Base-by-base conservation (phyloP, 2,329 filamentous ascomycete species). In the Colletotrichum orchidophilum region DNA sequence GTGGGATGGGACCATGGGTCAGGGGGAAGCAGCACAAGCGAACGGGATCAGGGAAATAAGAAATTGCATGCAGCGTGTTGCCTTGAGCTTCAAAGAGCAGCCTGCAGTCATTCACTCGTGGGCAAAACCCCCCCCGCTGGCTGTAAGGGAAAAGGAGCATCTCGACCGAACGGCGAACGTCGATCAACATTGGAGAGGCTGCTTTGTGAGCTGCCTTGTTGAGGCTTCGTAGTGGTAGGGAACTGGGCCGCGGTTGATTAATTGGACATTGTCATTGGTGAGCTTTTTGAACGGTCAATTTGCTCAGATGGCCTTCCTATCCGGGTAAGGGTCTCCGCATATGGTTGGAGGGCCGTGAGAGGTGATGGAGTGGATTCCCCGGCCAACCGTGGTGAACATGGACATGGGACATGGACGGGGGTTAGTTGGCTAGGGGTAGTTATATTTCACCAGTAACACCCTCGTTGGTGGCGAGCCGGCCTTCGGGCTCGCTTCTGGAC, bases 291-390 rank as follows among this genome's bases (percentile, higher is more conserved):
- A 18, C 42, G 46, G 55, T 33, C 46, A 52, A 46, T 63, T 52
- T 42, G 31, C 57, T 31, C 39, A 58, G 64, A 71, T 59, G 58
- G 69, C 69, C 53, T 71, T 62, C 69, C 69, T 68, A 63, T 71
- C 57, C 27, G 21, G 64, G 69, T 35, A 68, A 63, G 46, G 13
- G 53, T 21, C 58, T 71, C 69, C 58, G 69, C 24, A 26, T 54
- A 39, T 63, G 18, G 64, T 71, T 71, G 69, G 64, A 59, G 58
- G 39, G 52, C 50, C 18, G 13, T 5, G 46, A 60, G 9, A 26
- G 54, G 6, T 60, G 53, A 58, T 42, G 49, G 27, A 50, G 49
- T 53, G 53, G 24, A 5, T 4, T 12, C 24, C 62, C 62, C 50
- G 50, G 50, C 39, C n/a, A n/a, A 46, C 21, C 3, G 39, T n/a